phyloP scores from a whole-genome alignment of 2,329 filamentous ascomycete genomes.

The Alternaria atra region DNA sequence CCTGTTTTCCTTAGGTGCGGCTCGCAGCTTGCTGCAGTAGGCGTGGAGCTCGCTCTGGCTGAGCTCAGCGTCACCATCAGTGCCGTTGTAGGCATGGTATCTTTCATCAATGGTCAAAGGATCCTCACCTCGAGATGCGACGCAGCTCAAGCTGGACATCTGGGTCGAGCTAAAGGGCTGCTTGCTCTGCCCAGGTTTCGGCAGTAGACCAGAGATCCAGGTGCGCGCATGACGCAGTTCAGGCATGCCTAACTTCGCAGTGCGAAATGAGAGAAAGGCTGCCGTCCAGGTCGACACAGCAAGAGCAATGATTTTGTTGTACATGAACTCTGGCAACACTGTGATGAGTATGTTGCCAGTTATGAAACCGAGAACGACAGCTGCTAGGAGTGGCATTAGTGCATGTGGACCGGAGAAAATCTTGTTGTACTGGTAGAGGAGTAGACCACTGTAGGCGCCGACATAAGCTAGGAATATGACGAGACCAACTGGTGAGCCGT shows the following conservation, averaged over 20 bases:
- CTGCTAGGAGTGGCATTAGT: constrained; percentile 59
- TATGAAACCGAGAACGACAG: constrained; percentile 57
- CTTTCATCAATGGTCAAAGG: constrained; percentile 34
- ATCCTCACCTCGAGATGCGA: constrained; percentile 29
- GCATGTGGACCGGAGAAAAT: constrained; percentile 62
- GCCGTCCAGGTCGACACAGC: constrained; percentile 62
- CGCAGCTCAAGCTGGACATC: constrained; percentile 35
- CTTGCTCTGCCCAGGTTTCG: constrained; percentile 20
- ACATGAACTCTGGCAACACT: constrained; percentile 53
- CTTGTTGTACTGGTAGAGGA: constrained; percentile 61
- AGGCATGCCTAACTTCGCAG: constrained; percentile 60
- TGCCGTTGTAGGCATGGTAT: constrained; percentile 57
- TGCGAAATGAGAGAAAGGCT: constrained; percentile 59
- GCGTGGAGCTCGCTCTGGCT: constrained; percentile 62
- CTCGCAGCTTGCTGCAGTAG: constrained; percentile 55
- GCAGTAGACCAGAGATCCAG: constrained; percentile 41
- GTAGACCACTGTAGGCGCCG: constrained; percentile 60
- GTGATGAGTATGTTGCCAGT: constrained; percentile 57
- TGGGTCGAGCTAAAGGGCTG: constrained; percentile 27
- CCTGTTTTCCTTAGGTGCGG: constrained; percentile 55
- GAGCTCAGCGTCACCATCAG: constrained; percentile 56
- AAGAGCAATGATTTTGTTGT: constrained; percentile 59
- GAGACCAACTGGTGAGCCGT: constrained; percentile 53
- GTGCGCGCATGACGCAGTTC: constrained; percentile 38
- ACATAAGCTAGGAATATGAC: constrained; percentile 62